phyloP scores from a whole-genome alignment of 306 rosid species.

The Pterocarpus santalinus region DNA sequence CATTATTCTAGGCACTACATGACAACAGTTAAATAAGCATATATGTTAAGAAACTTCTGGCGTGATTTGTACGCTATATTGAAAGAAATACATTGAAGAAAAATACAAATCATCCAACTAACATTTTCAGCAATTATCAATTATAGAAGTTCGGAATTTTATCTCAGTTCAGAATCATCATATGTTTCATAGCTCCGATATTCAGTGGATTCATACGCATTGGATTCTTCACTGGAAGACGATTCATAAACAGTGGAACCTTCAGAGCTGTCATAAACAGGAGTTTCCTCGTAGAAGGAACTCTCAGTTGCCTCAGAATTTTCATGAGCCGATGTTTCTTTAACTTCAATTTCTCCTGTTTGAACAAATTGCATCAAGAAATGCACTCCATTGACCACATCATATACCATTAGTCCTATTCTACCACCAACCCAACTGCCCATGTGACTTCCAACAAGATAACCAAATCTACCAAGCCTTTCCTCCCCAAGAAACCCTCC shows the following conservation, averaged over 20 bases:
- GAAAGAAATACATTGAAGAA: conserved; percentile 27
- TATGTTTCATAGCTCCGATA: conserved; percentile 51
- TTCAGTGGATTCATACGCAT: conserved; percentile 47
- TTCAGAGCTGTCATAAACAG: conserved; percentile 52
- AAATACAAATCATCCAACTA: conserved; percentile 24
- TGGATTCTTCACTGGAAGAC: conserved; percentile 50
- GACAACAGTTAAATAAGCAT: conserved; percentile 12
- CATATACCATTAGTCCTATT: conserved; percentile 83
- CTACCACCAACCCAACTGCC: conserved; percentile 97
- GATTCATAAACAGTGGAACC: conserved; percentile 48
- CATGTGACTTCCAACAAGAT: conserved; percentile 88
- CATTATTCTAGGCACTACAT: conserved; percentile 7
- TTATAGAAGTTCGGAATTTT: conserved; percentile 36
- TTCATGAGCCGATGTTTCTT: conserved; percentile 38
- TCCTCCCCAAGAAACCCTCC: conserved; percentile 81
- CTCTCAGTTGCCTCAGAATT: conserved; percentile 50
- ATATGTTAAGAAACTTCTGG: not conserved
- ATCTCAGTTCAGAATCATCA: conserved; percentile 65
- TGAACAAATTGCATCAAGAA: conserved; percentile 59
- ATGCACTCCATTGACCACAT: conserved; percentile 77
- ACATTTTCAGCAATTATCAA: conserved; percentile 21
- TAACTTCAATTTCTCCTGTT: conserved; percentile 56
- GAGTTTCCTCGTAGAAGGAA: conserved; percentile 46
- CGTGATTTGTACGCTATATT: conserved; percentile 16
- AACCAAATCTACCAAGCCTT: conserved; percentile 84